Percentiles rank a stretch among this genome's conserved stretches.
phyloP scores from a whole-genome alignment of 2,329 filamentous ascomycete species.

The Fusarium setosum region DNA sequence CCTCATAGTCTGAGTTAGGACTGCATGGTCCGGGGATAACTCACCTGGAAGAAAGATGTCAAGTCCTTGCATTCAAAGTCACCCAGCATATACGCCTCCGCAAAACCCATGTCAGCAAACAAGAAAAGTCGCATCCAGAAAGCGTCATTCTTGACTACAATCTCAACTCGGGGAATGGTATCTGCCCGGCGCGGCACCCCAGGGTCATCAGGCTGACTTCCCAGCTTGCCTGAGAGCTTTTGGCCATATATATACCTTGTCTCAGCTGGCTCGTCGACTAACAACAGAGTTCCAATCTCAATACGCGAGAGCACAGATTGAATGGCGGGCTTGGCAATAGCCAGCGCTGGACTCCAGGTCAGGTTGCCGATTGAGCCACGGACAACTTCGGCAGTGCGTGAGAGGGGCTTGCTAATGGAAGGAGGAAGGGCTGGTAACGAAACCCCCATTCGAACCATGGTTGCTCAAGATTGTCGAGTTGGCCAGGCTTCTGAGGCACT shows the following conservation, averaged over 20 bases:
- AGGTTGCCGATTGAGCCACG: slow-evolving; percentile 56
- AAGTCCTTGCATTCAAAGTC: slow-evolving; percentile 76
- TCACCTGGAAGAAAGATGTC: slow-evolving; percentile 74
- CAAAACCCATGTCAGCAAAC: slow-evolving; percentile 81
- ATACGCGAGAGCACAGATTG: slow-evolving; percentile 59
- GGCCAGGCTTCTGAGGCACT: background rate
- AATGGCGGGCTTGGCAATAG: slow-evolving; percentile 59
- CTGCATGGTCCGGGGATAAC: slow-evolving; percentile 15
- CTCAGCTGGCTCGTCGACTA: slow-evolving; percentile 59
- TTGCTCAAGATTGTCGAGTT: background rate
- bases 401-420: slow-evolving; percentile 52
- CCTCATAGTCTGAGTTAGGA: background rate
- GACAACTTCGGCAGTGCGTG: slow-evolving; percentile 52
- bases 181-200: slow-evolving; percentile 49
- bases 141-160: slow-evolving; percentile 71
- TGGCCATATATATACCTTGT: slow-evolving; percentile 58
- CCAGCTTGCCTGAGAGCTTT: slow-evolving; percentile 52
- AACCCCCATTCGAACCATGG: slow-evolving; percentile 13
- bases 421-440: slow-evolving; percentile 50
- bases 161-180: slow-evolving; percentile 58
- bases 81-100: slow-evolving; percentile 78
- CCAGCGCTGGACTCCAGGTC: slow-evolving; percentile 60
- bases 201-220: slow-evolving; percentile 48
- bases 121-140: slow-evolving; percentile 78
- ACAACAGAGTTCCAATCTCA: slow-evolving; percentile 58